Evolutionary conservation across 768 basidiomycete genomes (phyloP), one percentile per base, ranked within the genome.

Genomic region (Serpula lacrymans): DNA sequence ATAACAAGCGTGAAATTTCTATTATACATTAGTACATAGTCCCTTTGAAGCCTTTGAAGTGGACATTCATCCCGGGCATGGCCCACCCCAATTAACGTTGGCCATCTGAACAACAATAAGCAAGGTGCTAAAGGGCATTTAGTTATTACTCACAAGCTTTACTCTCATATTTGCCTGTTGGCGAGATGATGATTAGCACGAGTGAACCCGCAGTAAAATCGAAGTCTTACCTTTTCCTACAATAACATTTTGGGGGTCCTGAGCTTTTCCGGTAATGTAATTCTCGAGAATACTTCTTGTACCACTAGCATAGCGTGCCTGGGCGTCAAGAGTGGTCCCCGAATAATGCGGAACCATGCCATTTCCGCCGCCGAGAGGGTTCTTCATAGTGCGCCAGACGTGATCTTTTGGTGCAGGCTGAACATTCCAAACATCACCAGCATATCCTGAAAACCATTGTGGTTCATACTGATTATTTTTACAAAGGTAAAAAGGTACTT

Each of bases 341-440:
- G 59, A 62, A 50, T 60, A 60, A 45, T 60, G 57, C 20, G 61
- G 47, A 10, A 62, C 59, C 69, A 71, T 70, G 34, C 61, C 70
- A 53, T 74, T 72, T 2, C 69, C 69, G 24, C 59, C 67, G 6
- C 59, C 63, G 7, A 60, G 50, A 14, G 58, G 52, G 51, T 67
- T 65, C 31, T 55, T 48, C 59, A 68, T 65, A 8, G 44, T 47
- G 23, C 72, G 48, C 72, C 72, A 73, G 6, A 67, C 63, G 61
- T 74, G 72, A 40, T 69, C 63, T 26, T 49, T 53, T 1, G 69
- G 68, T 1, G 70, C 61, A 10, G 72, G 70, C 46, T 72, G 69
- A 9, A 57, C 55, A 33, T 47, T 47, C 46, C 64, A 62, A 13
- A 67, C 62, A 46, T 65, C 60, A 23, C 59, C 57, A 20, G 52